Base-by-base conservation (phyloP, 805 yeast genomes). In the Candida loeiensis region DNA sequence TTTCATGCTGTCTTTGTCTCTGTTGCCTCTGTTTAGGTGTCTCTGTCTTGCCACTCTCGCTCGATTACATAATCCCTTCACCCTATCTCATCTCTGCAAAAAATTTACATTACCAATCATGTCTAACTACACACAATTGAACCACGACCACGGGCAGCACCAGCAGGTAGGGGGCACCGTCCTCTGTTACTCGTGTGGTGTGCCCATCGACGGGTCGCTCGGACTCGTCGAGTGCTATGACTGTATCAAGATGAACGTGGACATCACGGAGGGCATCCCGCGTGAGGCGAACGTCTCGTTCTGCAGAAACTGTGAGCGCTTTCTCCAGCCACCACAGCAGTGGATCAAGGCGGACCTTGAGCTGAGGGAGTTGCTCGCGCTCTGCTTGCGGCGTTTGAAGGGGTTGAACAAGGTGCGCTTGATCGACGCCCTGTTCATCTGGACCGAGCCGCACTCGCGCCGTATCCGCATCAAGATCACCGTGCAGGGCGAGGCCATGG, bases 401-500 rank as follows among this genome's bases (percentile, higher is more conserved):
- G 98, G 98, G 41, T 72, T 93, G 50, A 81, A 78, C 49, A 85
- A 85, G 55, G 93, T 89, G 34, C 73, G 96, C 53, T 70, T 93
- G 45, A 80, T 88, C 30, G 98, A 93, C 66, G 99, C 99, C 2
- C 77, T 90, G 4, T 93, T 90, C 54, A 79, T 95, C 46, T 93
- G 99, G 99, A 93, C 99, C 1, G 99, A 93, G 68, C 99, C 99
- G 3, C 99, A 93, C 63, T 89, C 97, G 19, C 78, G 99, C 64
- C 82, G 99, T 71, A 80, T 91, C 45, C 80, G 89, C 62, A 79
- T 95, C 47, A 89, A 90, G 56, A 66, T 93, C 40, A 88, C 97
- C 0, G 96, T 93, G 21, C 98, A 91, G 64, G 97, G 97, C 50
- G 99, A 93, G 62, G 97, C 96, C 17, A 81, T 89, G 78, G 73